Evolutionary conservation across 768 basidiomycete genomes (phyloP).

Genomic region (Dictyophora rubrovolvata): DNA sequence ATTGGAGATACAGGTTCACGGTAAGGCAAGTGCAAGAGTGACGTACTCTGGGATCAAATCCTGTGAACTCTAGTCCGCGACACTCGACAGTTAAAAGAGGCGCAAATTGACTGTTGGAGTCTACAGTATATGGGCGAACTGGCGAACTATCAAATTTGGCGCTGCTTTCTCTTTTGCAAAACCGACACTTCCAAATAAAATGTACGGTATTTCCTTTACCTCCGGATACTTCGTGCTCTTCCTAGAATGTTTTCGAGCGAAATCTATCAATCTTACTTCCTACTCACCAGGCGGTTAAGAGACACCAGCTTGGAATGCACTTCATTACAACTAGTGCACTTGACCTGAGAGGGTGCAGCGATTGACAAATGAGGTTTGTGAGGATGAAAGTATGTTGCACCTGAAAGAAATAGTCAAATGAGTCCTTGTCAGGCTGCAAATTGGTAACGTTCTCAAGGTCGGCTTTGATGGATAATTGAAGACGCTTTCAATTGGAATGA

Average conservation of each 20-base stretch:
- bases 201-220: constrained; percentile 61
- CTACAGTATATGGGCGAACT: constrained; percentile 46
- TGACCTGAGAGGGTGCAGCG: constrained; percentile 36
- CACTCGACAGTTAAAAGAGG: constrained; percentile 72
- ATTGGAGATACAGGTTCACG: neutral
- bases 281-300: constrained; percentile 55
- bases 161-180: constrained; percentile 68
- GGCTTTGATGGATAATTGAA: constrained; percentile 63
- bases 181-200: constrained; percentile 58
- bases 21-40: neutral
- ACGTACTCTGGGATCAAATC: constrained; percentile 63
- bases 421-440: constrained; percentile 50
- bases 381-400: constrained; percentile 23
- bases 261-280: neutral
- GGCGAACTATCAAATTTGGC: constrained; percentile 62
- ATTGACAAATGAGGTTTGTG: neutral
- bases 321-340: constrained; percentile 74
- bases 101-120: constrained; percentile 49
- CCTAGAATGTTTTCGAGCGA: constrained; percentile 28
- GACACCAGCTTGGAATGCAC: constrained; percentile 61
- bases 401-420: constrained; percentile 77
- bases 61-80: constrained; percentile 73
- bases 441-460: constrained; percentile 72
- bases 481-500: constrained; percentile 27
- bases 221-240: constrained; percentile 53